phyloP scores from a whole-genome alignment of 768 basidiomycete species.

The Kwoniella pini region DNA sequence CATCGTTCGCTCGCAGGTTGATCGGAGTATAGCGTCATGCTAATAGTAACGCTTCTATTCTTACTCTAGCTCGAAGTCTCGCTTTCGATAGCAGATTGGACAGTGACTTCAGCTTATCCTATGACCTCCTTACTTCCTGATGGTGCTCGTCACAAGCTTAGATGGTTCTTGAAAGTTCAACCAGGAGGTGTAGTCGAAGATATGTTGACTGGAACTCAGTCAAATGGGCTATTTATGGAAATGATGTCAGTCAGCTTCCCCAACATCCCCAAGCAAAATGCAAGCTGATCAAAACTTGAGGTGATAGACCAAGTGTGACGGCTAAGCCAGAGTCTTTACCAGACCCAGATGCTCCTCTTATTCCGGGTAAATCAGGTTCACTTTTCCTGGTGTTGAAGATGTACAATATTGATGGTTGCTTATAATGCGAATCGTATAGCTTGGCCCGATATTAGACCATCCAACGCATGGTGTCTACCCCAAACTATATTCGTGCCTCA shows the following conservation, averaged over 20 bases:
- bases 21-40: not conserved
- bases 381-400: not conserved
- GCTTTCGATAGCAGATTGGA: conserved; percentile 44
- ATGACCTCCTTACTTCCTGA: conserved; percentile 41
- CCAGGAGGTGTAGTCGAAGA: conserved; percentile 43
- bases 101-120: conserved; percentile 46
- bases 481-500: conserved; percentile 49
- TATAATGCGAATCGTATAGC: conserved; percentile 16
- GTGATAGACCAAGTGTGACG: conserved; percentile 32
- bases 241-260: conserved; percentile 33
- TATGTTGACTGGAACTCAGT: conserved; percentile 43
- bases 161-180: conserved; percentile 48
- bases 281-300: not conserved
- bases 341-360: conserved; percentile 33
- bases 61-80: conserved; percentile 50
- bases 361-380: conserved; percentile 35
- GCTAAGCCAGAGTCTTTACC: conserved; percentile 22
- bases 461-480: conserved; percentile 47
- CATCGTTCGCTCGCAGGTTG: too few species aligned
- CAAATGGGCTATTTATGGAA: conserved; percentile 45
- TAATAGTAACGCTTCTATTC: too few species aligned
- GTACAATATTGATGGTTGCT: not conserved
- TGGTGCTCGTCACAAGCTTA: conserved; percentile 33
- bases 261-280: too few species aligned
- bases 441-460: conserved; percentile 47